These are phyloP conservation scores for Exophiala oligosperma DNA, from an alignment of 2,329 filamentous ascomycete species.

Conservation along the genomic window DNA sequence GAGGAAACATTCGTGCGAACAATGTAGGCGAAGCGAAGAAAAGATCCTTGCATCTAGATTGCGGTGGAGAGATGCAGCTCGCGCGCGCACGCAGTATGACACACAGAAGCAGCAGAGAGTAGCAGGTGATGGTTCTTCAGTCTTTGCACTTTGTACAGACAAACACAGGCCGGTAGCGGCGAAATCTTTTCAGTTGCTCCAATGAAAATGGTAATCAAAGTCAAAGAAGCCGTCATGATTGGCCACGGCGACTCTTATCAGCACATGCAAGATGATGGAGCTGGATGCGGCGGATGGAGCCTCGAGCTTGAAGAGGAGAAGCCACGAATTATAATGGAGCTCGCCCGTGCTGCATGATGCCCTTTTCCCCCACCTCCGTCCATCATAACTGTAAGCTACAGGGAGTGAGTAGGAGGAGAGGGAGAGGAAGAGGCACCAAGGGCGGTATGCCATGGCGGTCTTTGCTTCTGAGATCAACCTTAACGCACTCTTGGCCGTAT, in stretches of 20 bases:
- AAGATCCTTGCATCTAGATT: not conserved
- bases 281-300: slow-evolving; percentile 8
- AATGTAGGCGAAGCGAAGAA: not conserved
- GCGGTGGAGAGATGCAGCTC: not conserved
- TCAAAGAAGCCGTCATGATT: slow-evolving; percentile 17
- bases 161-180: slow-evolving; percentile 17
- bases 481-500: not conserved
- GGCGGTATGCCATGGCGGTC: no score
- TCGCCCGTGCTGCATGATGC: slow-evolving; percentile 14
- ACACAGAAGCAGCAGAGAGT: not conserved
- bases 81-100: not conserved
- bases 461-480: not conserved
- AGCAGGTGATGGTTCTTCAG: not conserved
- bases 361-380: slow-evolving; percentile 1
- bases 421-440: no score
- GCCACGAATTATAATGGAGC: slow-evolving; percentile 1
- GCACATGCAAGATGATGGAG: slow-evolving; percentile 24
- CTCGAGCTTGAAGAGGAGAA: slow-evolving; percentile 1
- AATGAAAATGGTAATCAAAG: slow-evolving; percentile 24
- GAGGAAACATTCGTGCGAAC: no score
- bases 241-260: slow-evolving; percentile 21
- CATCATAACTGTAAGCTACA: no score
- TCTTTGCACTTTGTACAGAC: not conserved
- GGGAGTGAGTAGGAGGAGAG: no score
- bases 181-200: slow-evolving; percentile 10